Evolutionary conservation across 257 asterid species (phyloP).

Genomic region (Ajuga chamaepitys): DNA sequence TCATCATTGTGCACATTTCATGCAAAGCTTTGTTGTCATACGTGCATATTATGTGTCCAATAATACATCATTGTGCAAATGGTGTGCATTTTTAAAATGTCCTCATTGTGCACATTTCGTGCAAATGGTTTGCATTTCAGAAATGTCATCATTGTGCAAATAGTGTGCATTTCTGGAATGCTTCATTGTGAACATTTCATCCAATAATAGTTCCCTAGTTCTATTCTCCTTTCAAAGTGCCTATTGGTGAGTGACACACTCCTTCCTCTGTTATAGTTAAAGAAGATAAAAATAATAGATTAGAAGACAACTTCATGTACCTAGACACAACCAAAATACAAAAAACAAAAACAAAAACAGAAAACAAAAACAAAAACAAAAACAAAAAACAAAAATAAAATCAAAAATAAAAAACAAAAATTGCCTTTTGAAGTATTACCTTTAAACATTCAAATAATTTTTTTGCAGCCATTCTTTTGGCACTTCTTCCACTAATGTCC

Average conservation of each 20-base stretch:
- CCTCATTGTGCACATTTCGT: too few species aligned
- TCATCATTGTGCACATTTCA: too few species aligned
- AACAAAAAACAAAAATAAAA: neutral
- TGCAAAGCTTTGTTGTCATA: neutral
- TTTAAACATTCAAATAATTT: constrained; percentile 38
- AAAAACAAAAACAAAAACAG: too few species aligned
- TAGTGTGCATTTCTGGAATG: neutral
- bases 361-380: neutral
- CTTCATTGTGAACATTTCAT: too few species aligned
- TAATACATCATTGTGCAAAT: neutral
- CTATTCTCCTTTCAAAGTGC: too few species aligned
- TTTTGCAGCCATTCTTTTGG: constrained; percentile 52
- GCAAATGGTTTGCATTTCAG: too few species aligned
- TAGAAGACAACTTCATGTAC: neutral
- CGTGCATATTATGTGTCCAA: neutral
- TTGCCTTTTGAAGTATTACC: constrained; percentile 32
- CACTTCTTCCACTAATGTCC: constrained; percentile 47
- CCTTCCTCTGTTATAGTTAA: too few species aligned
- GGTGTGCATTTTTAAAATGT: too few species aligned
- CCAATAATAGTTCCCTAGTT: too few species aligned
- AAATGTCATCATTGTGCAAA: too few species aligned
- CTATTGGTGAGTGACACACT: too few species aligned
- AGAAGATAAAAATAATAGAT: neutral
- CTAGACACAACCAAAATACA: neutral
- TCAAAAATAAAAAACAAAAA: neutral